Percentiles rank a stretch among this genome's conserved stretches.
Evolutionary conservation across 768 basidiomycete species (phyloP).

Genomic region (Phlebiopsis flavidoalba): DNA sequence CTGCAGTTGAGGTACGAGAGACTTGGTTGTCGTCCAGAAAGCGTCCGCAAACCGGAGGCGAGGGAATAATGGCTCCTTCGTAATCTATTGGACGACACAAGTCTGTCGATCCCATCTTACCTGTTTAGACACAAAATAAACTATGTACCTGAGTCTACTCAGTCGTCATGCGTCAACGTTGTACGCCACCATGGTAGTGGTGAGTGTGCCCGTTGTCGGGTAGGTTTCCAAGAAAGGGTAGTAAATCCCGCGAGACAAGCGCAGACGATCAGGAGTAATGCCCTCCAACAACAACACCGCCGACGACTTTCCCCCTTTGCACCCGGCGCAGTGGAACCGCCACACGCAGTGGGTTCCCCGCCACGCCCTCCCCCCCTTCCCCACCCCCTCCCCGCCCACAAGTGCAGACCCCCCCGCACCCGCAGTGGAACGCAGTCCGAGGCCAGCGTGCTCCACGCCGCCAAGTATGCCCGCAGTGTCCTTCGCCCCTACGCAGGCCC

Average conservation of each 20-base stretch:
- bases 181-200: conserved; percentile 3
- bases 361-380: too few relatives aligned
- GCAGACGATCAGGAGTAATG: not conserved
- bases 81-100: not conserved
- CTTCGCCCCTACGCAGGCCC: too few relatives aligned
- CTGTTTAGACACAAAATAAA: not conserved
- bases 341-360: too few relatives aligned
- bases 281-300: conserved; percentile 11
- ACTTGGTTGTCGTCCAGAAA: not conserved
- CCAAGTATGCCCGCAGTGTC: too few relatives aligned
- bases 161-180: not conserved
- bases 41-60: not conserved
- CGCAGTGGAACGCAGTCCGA: too few relatives aligned
- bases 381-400: too few relatives aligned
- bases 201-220: not conserved
- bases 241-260: conserved; percentile 7
- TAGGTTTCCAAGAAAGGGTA: conserved; percentile 7
- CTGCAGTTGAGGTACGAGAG: not conserved
- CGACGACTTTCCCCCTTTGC: too few relatives aligned
- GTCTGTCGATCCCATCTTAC: not conserved
- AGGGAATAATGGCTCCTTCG: conserved; percentile 1
- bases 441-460: too few relatives aligned
- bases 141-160: conserved; percentile 8
- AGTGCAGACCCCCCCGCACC: too few relatives aligned
- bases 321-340: too few relatives aligned